A percentile compares a stretch with the other conserved stretches of the same genome.
These are phyloP conservation scores for Arachnomyces sp. DNA, from an alignment of 2,329 filamentous ascomycete species.

Conservation along the genomic window DNA sequence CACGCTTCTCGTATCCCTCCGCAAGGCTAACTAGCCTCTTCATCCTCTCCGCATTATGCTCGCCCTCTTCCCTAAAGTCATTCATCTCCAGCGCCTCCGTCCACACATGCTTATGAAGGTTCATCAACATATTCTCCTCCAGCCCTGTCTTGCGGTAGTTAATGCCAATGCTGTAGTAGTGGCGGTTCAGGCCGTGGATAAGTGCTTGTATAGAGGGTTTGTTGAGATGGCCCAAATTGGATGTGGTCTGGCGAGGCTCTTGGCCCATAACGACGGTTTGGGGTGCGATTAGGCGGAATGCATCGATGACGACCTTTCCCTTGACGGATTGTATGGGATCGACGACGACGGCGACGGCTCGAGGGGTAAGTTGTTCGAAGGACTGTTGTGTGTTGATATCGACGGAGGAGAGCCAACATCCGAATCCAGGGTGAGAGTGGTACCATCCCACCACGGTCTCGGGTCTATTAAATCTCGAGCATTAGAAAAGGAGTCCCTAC, in stretches of 20 bases:
- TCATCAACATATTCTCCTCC: constrained; percentile 99
- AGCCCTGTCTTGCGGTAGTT: constrained; percentile 96
- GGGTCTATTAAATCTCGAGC: constrained; percentile 49
- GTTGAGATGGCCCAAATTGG: constrained; percentile 94
- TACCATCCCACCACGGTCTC: constrained; percentile 99
- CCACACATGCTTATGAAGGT: constrained; percentile 98
- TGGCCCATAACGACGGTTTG: constrained; percentile 97
- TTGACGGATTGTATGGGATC: constrained; percentile 99
- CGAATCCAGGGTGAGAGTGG: constrained; percentile 97
- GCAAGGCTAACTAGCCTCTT: constrained; percentile 80
- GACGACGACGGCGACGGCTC: constrained; percentile 94
- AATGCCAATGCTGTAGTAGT: constrained; percentile 99
- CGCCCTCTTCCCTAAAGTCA: constrained; percentile 78
- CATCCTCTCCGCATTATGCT: constrained; percentile 78
- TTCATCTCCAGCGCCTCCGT: constrained; percentile 96
- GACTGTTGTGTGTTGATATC: constrained; percentile 99
- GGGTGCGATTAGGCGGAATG: constrained; percentile 96
- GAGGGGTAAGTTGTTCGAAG: constrained; percentile 96
- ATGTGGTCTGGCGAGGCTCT: constrained; percentile 94
- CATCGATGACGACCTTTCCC: constrained; percentile 98
- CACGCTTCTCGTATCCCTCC: constrained; percentile 95
- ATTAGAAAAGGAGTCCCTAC: constrained; percentile 3
- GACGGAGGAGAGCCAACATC: constrained; percentile 97
- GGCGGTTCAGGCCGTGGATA: constrained; percentile 93
- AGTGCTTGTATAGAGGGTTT: constrained; percentile 99